phyloP scores from a whole-genome alignment of 2,329 filamentous ascomycete genomes.

The Chalaropsis ovoidea region DNA sequence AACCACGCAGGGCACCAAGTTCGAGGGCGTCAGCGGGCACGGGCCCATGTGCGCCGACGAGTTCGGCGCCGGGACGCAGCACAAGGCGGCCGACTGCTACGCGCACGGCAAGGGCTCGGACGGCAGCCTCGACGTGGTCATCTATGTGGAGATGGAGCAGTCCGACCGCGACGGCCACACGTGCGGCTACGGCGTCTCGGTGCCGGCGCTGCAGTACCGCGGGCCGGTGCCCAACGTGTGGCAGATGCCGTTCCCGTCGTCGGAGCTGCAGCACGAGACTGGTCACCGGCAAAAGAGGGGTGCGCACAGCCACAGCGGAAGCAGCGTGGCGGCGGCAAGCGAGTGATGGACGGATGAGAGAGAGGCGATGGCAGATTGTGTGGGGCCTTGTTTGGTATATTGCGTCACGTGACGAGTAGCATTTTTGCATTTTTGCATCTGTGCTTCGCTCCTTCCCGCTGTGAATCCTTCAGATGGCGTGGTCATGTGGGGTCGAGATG shows the following conservation, averaged over 20 bases:
- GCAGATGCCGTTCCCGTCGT: conserved; percentile 23
- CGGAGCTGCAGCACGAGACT: conserved; percentile 25
- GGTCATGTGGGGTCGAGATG: background rate
- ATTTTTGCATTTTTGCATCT: background rate
- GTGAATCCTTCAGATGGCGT: background rate
- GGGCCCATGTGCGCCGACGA: conserved; percentile 66
- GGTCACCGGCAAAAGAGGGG: background rate
- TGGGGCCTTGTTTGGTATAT: background rate
- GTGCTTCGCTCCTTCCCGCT: background rate
- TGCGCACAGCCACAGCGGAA: background rate
- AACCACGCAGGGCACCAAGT: conserved; percentile 28
- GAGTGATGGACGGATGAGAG: background rate
- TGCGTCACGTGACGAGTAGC: background rate
- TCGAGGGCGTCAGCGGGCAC: conserved; percentile 53
- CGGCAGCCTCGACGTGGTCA: conserved; percentile 64
- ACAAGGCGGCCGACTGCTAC: conserved; percentile 56
- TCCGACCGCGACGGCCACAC: conserved; percentile 72
- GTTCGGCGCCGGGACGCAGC: conserved; percentile 62
- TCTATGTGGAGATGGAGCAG: conserved; percentile 82
- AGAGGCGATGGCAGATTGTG: background rate
- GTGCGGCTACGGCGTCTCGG: conserved; percentile 69
- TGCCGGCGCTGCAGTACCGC: conserved; percentile 55
- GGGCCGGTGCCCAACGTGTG: conserved; percentile 27
- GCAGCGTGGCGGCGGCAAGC: background rate
- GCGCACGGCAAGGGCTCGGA: conserved; percentile 47